phyloP scores from a whole-genome alignment of 2,329 filamentous ascomycete species.

The Claviceps sp. region DNA sequence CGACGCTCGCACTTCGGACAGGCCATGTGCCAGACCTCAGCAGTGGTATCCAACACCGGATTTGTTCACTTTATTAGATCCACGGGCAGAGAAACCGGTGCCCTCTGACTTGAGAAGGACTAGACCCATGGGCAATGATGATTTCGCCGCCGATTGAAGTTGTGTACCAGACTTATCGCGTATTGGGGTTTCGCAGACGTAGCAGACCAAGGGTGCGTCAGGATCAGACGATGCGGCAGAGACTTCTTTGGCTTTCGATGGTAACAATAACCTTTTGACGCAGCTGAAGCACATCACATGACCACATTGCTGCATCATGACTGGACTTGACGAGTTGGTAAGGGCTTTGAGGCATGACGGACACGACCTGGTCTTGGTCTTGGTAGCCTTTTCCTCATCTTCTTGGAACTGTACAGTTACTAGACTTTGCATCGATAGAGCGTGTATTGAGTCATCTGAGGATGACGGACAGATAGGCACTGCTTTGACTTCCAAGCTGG shows the following conservation, averaged over 20 bases:
- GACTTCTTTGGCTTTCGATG: slow-evolving; percentile 27
- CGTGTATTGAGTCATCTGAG: slow-evolving; percentile 49
- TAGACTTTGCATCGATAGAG: slow-evolving; percentile 65
- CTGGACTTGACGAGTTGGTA: slow-evolving; percentile 68
- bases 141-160: slow-evolving; percentile 34
- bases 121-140: slow-evolving; percentile 54
- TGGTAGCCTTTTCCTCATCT: slow-evolving; percentile 39
- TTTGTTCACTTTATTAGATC: slow-evolving; percentile 69
- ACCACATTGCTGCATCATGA: slow-evolving; percentile 76
- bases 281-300: slow-evolving; percentile 84
- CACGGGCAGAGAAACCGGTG: slow-evolving; percentile 84
- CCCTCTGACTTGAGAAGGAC: slow-evolving; percentile 75
- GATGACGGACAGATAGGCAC: slow-evolving; percentile 68
- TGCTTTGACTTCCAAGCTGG: slow-evolving; percentile 49
- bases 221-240: slow-evolving; percentile 21
- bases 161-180: slow-evolving; percentile 34
- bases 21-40: slow-evolving; percentile 21
- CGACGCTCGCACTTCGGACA: not conserved
- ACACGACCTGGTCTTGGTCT: slow-evolving; percentile 42
- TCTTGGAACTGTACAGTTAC: slow-evolving; percentile 66
- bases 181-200: slow-evolving; percentile 76
- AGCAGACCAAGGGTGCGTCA: slow-evolving; percentile 47
- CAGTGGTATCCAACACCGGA: slow-evolving; percentile 73
- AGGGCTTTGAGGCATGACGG: slow-evolving; percentile 76
- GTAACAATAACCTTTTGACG: slow-evolving; percentile 68